A percentile compares a stretch with the other conserved stretches of the same genome.
Conservation (phyloP, 2,329 filamentous ascomycete genomes). For the Lachnellula subtilissima region DNA sequence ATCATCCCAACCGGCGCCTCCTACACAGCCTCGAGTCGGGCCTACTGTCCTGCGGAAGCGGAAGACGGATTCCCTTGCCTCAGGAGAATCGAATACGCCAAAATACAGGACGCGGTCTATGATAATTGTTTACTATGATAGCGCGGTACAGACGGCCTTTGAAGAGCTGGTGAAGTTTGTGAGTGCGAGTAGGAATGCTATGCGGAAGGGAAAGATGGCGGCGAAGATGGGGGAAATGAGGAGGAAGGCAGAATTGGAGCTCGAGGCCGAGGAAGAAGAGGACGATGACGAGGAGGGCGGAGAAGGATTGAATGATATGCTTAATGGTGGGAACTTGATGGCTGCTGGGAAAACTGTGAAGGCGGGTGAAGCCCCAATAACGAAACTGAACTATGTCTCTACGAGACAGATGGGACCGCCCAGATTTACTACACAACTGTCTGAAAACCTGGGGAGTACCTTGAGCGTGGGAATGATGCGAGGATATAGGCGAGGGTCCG, state of each 20-base stretch:
- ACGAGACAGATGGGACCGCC: constrained; percentile 36
- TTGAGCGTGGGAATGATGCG: constrained; percentile 20
- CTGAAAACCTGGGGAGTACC: constrained; percentile 12
- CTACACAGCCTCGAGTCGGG: constrained; percentile 11
- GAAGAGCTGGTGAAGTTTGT: constrained; percentile 79
- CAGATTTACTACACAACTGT: constrained; percentile 18
- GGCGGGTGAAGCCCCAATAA: constrained; percentile 25
- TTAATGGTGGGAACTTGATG: not conserved
- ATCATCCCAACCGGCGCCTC: constrained; percentile 19
- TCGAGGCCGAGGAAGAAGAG: constrained; percentile 42
- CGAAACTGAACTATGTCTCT: constrained; percentile 36
- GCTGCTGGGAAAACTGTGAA: constrained; percentile 9
- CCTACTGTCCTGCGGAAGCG: constrained; percentile 26
- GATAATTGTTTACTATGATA: constrained; percentile 90
- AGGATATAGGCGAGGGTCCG: constrained; percentile 21
- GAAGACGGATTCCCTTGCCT: constrained; percentile 31
- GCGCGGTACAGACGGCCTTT: constrained; percentile 76
- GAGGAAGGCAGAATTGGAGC: constrained; percentile 54
- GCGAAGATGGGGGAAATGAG: constrained; percentile 65
- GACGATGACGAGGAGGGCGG: constrained; percentile 20
- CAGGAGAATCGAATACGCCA: constrained; percentile 24
- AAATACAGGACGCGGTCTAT: constrained; percentile 65
- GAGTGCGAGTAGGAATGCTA: constrained; percentile 72
- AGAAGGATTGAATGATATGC: not conserved
- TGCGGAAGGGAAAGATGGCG: constrained; percentile 85